Base-by-base conservation (phyloP, 768 basidiomycete species). In the Naganishia vishniacii region DNA sequence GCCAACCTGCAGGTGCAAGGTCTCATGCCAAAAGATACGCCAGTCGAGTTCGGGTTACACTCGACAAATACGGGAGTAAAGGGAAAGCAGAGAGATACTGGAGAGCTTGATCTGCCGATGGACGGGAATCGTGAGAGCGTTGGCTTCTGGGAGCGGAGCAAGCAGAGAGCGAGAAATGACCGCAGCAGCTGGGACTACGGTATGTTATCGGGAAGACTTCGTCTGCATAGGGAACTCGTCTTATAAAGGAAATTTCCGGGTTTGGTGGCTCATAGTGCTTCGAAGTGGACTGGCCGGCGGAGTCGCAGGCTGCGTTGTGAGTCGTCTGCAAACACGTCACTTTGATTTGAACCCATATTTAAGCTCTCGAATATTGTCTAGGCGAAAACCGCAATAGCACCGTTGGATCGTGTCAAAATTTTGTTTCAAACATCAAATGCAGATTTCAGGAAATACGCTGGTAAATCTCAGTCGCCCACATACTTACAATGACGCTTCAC, bases 371-470 rank as follows among this genome's bases (percentile, higher is more conserved):
- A 44, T 20, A 15, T 56, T 42, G 68, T 47, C 1, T 62, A 94
- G 93, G 91, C 92, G 51, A 94, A 94, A 79, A 91, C 91, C 13
- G 87, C 86, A 32, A 89, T 95, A 46, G 95, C 95, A 20, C 95
- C 95, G 3, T 83, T 99, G 51, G 95, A 99, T 77, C 83, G 95
- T 74, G 93, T 99, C 70, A 99, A 99, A 80, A 99, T 99, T 71
- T 85, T 99, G 51, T 95, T 98, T 74, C 94, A 99, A 77, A 91
- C 95, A 0, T 90, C 90, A 7, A 95, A 94, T 77, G 88, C 89
- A 8, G 94, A 98, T 64, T 99, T 88, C 74, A 83, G 84, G 74
- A 89, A 91, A 77, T 98, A 93, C 79, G 84, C 92, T 64, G 93
- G 93, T 90, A 64, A 64, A 84, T 72, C 15, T 29, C 16, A n/a